Evolutionary conservation across 805 yeast genomes (phyloP).

Genomic region (Candida cerambycidarum): DNA sequence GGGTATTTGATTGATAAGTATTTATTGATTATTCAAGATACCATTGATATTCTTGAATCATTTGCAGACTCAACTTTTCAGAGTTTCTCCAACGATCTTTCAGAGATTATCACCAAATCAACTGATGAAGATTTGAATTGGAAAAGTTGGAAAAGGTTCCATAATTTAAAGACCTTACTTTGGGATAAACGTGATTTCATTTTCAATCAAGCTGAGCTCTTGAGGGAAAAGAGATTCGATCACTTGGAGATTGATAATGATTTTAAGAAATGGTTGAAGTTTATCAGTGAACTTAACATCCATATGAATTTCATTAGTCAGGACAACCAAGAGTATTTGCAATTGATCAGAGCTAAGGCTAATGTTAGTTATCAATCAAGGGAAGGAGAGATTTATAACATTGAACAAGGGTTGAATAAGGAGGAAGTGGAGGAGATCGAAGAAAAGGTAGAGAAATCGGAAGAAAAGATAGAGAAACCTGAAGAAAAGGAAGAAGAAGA

Average conservation of each 20-base stretch:
- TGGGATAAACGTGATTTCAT: slow-evolving; percentile 55
- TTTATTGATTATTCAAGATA: slow-evolving; percentile 34
- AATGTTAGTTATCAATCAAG: slow-evolving; percentile 43
- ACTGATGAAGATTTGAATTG: slow-evolving; percentile 30
- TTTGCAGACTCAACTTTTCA: slow-evolving; percentile 66
- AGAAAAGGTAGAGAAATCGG: slow-evolving; percentile 20
- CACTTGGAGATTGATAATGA: slow-evolving; percentile 32
- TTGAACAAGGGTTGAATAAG: background rate
- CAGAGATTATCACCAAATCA: slow-evolving; percentile 22
- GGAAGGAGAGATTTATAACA: slow-evolving; percentile 22
- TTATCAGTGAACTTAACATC: slow-evolving; percentile 38
- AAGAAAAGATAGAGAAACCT: slow-evolving; percentile 18
- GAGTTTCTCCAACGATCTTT: slow-evolving; percentile 63
- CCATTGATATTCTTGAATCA: slow-evolving; percentile 69
- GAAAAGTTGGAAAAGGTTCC: slow-evolving; percentile 62
- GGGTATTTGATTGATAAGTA: slow-evolving; percentile 27
- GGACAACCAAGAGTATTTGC: slow-evolving; percentile 62
- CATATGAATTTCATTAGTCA: slow-evolving; percentile 51
- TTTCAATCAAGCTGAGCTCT: slow-evolving; percentile 26
- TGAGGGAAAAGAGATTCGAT: slow-evolving; percentile 15
- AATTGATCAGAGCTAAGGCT: slow-evolving; percentile 42
- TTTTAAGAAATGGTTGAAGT: slow-evolving; percentile 33
- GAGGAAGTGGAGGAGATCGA: background rate
- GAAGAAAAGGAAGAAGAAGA: slow-evolving; percentile 14
- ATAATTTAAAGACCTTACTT: slow-evolving; percentile 53